phyloP scores from a whole-genome alignment of 805 yeast genomes.

The Candida piceae region DNA sequence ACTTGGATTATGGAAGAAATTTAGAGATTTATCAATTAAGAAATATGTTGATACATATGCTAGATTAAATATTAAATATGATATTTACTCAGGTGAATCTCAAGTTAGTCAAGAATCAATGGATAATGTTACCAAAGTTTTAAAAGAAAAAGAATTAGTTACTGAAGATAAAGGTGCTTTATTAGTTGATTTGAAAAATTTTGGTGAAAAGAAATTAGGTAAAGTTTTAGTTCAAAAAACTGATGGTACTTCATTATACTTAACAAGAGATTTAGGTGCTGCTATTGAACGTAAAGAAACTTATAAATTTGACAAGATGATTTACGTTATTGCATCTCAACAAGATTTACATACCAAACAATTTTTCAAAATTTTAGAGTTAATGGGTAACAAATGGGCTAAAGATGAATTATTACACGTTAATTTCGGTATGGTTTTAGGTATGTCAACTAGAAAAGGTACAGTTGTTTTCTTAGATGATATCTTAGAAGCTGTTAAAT shows the following conservation, averaged over 20 bases:
- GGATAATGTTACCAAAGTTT: conserved; percentile 56
- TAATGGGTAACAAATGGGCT: conserved; percentile 89
- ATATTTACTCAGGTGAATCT: conserved; percentile 92
- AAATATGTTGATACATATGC: conserved; percentile 85
- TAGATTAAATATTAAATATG: conserved; percentile 84
- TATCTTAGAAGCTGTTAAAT: conserved; percentile 88
- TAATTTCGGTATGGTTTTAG: conserved; percentile 96
- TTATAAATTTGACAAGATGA: conserved; percentile 89
- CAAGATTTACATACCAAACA: conserved; percentile 94
- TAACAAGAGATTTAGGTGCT: conserved; percentile 96
- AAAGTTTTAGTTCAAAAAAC: conserved; percentile 88
- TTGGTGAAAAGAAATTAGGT: conserved; percentile 82
- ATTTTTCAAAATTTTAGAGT: conserved; percentile 88
- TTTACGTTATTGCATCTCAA: conserved; percentile 92
- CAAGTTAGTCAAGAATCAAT: conserved; percentile 76
- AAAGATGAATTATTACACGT: conserved; percentile 61
- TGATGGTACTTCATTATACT: conserved; percentile 90
- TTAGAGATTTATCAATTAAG: conserved; percentile 86
- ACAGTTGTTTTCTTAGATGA: conserved; percentile 96
- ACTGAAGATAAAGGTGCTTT: conserved; percentile 89
- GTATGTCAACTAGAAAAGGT: conserved; percentile 98
- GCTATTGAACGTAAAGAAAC: conserved; percentile 85
- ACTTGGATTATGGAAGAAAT: conserved; percentile 71
- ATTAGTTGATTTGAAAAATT: conserved; percentile 76
- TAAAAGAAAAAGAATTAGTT: conserved; percentile 64